Conservation (phyloP, 2,329 filamentous ascomycete genomes). For the Colletotrichum sp. region DNA sequence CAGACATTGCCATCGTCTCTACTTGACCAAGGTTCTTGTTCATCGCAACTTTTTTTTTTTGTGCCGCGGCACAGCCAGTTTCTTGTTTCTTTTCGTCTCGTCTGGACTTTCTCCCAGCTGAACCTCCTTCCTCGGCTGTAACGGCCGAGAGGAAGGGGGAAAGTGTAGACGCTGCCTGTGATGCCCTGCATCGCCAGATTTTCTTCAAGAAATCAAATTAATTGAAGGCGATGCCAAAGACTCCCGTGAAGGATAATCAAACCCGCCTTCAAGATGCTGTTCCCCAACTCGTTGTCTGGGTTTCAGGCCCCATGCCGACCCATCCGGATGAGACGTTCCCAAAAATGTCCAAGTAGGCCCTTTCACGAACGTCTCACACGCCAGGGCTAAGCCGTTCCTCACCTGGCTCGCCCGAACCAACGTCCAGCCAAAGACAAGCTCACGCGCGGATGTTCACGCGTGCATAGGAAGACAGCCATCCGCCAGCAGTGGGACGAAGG, state of each 20-base stretch:
- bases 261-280: neutral
- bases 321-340: conserved; percentile 3
- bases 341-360: neutral
- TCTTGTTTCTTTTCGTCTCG: neutral
- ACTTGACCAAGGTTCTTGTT: neutral
- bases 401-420: neutral
- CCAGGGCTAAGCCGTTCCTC: neutral
- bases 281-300: neutral
- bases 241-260: neutral
- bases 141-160: neutral
- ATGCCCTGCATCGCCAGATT: neutral
- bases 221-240: neutral
- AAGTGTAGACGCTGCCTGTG: neutral
- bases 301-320: neutral
- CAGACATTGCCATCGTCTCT: neutral
- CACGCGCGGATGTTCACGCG: neutral
- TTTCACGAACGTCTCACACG: neutral
- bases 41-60: conserved; percentile 2
- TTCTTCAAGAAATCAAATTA: neutral
- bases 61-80: neutral
- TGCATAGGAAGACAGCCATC: neutral
- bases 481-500: neutral
- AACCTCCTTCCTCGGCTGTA: neutral
- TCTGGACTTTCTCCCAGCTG: neutral
- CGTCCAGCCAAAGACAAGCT: neutral